A percentile compares a stretch with the other conserved stretches of the same genome.
phyloP scores from a whole-genome alignment of 139 green algal genomes.

The Parachlorella kessleri region DNA sequence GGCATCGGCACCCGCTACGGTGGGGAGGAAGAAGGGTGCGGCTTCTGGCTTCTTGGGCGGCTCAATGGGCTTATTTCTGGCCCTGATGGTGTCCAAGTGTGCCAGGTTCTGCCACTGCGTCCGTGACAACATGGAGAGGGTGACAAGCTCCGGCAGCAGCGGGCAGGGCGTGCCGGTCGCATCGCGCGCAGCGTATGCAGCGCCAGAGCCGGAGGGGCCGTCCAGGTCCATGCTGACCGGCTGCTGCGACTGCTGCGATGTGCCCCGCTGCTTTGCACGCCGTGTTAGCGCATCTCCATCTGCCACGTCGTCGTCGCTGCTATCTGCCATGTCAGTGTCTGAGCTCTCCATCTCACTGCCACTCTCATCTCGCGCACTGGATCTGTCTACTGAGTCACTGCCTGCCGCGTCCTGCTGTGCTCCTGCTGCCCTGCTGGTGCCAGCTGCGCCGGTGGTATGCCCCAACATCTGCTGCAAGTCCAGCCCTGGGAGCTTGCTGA shows the following conservation, averaged over 20 bases:
- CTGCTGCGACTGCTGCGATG: too few relatives aligned
- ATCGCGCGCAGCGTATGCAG: slow-evolving; percentile 30
- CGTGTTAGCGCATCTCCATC: too few relatives aligned
- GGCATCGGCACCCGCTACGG: slow-evolving; percentile 47
- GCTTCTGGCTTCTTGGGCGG: slow-evolving; percentile 91
- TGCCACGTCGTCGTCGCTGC: too few relatives aligned
- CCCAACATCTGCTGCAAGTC: too few relatives aligned
- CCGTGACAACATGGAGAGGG: slow-evolving; percentile 84
- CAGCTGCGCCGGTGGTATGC: too few relatives aligned
- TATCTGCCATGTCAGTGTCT: too few relatives aligned
- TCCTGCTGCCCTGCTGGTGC: slow-evolving; percentile 11
- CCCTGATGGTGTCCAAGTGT: slow-evolving; percentile 93
- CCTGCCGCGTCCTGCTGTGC: slow-evolving; percentile 7
- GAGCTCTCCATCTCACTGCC: too few relatives aligned
- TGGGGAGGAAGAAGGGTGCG: slow-evolving; percentile 98
- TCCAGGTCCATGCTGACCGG: too few relatives aligned
- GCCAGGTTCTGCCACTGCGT: slow-evolving; percentile 90
- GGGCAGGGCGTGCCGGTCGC: slow-evolving; percentile 55
- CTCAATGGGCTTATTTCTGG: slow-evolving; percentile 86
- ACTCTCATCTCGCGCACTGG: too few relatives aligned
- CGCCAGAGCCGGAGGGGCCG: too few relatives aligned
- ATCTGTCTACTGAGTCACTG: slow-evolving; percentile 21
- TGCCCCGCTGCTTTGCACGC: too few relatives aligned
- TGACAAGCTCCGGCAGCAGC: slow-evolving; percentile 78
- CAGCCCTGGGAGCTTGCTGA: too few relatives aligned